Evolutionary conservation across 768 basidiomycete genomes (phyloP).

Genomic region (Leccinum pellstonianum): DNA sequence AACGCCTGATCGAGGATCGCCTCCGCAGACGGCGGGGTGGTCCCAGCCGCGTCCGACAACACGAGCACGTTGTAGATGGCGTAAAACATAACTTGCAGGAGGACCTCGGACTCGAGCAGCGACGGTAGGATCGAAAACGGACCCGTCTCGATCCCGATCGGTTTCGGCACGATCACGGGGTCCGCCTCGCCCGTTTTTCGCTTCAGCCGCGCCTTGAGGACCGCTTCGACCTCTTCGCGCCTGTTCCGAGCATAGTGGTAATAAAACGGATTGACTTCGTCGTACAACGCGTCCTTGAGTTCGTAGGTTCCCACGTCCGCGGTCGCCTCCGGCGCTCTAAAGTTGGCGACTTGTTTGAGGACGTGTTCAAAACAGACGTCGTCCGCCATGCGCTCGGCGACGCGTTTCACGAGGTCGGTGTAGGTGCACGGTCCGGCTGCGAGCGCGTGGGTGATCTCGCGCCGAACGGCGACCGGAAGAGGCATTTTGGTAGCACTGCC

Average conservation of each 20-base stretch:
- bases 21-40: slow-evolving; percentile 75
- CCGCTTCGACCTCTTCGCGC: slow-evolving; percentile 84
- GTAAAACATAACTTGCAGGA: slow-evolving; percentile 83
- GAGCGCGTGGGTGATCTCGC: slow-evolving; percentile 89
- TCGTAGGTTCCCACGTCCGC: slow-evolving; percentile 86
- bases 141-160: slow-evolving; percentile 59
- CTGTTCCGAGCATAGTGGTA: slow-evolving; percentile 94
- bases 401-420: slow-evolving; percentile 86
- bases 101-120: slow-evolving; percentile 65
- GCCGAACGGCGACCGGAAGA: slow-evolving; percentile 59
- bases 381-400: slow-evolving; percentile 87
- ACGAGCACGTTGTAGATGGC: slow-evolving; percentile 72
- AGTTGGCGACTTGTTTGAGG: slow-evolving; percentile 74
- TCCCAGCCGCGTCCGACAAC: slow-evolving; percentile 56
- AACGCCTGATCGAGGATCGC: slow-evolving; percentile 87
- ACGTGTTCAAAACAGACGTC: slow-evolving; percentile 79
- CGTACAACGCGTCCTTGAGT: slow-evolving; percentile 76
- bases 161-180: slow-evolving; percentile 73
- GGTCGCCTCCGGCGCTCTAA: slow-evolving; percentile 75
- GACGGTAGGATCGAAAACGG: slow-evolving; percentile 68
- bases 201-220: slow-evolving; percentile 64
- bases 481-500: slow-evolving; percentile 70
- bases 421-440: slow-evolving; percentile 86
- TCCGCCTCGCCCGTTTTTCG: slow-evolving; percentile 61
- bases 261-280: slow-evolving; percentile 94